Evolutionary conservation across 2,329 filamentous ascomycete genomes (phyloP).

Genomic region (Fusarium beomiforme): DNA sequence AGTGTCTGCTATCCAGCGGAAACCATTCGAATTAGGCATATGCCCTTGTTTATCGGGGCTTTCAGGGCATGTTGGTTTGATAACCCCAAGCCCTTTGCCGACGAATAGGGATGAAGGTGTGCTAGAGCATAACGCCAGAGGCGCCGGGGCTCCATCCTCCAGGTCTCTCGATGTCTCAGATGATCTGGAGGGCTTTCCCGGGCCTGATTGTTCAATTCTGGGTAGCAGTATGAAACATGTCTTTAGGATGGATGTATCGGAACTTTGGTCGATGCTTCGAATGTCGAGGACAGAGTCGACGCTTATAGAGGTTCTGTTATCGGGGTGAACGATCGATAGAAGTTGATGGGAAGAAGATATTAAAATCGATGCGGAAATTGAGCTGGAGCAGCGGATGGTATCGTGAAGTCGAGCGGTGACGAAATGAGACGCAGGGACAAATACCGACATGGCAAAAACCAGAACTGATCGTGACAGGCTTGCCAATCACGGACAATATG

Average conservation of each 20-base stretch:
- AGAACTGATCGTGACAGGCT: conserved; percentile 1
- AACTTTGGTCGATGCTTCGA: background rate
- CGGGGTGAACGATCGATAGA: background rate
- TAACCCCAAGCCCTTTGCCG: conserved; percentile 6
- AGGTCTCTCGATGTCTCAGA: conserved; percentile 21
- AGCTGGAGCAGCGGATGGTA: conserved; percentile 17
- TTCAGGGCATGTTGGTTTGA: conserved; percentile 4
- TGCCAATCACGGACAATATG: background rate
- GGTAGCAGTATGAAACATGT: background rate
- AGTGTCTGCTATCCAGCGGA: conserved; percentile 17
- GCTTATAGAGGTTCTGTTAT: background rate
- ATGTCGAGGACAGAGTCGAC: background rate
- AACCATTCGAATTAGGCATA: conserved; percentile 12
- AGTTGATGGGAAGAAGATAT: background rate
- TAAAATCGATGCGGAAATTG: conserved; percentile 18
- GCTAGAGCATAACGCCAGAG: conserved; percentile 17
- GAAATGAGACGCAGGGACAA: background rate
- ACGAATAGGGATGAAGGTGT: conserved; percentile 28
- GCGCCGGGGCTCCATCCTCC: background rate
- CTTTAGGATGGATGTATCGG: background rate
- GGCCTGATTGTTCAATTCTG: background rate
- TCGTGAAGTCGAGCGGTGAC: conserved; percentile 24
- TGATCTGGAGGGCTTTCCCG: background rate
- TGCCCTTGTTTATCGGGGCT: conserved; percentile 28
- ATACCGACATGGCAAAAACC: background rate